Evolutionary conservation across 345 rosid genomes (phyloP), one percentile per base, ranked within the genome.

Genomic region (Orychophragmus violaceus): DNA sequence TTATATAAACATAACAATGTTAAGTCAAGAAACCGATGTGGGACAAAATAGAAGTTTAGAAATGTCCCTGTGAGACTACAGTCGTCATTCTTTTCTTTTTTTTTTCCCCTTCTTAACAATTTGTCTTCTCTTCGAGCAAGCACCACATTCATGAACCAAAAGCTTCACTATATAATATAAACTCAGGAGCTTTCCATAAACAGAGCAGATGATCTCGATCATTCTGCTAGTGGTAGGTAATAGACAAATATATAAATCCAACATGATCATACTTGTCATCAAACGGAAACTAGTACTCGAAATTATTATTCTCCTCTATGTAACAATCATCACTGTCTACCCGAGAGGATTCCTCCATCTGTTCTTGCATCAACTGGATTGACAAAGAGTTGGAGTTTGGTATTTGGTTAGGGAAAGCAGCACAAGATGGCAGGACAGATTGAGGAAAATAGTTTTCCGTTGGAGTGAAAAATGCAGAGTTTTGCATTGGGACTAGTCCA

Each of bases 261-360:
- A 62, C 48, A 42, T 53, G 70, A 6, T 13, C 52, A 22, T 45
- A 35, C 24, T 23, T 44, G 39, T 44, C 30, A 25, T 63, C 64
- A 44, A 19, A 39, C 30, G 24, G 37, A 52, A 71, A 63, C 58
- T 64, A 36, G 59, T 27, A 35, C 48, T 36, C 9, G 18, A 11
- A 23, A 62, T 30, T 17, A 24, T 52, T 39, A 25, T 22, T 22
- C 48, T 36, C 41, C 32, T 29, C 32, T 29, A 64, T 52, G 52
- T 72, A 64, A 54, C 45, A 28, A 50, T 41, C 29, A 65, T 58
- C 65, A 19, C 63, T 69, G 16, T 44, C 62, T 46, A 76, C 66
- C 74, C 58, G 52, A 50, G 12, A 33, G 28, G 58, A 19, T 5
- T 45, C 19, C 44, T n/a, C 46, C 41, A 19, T 36, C 27, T 58